phyloP scores from a whole-genome alignment of 441 rosid species.

The Adansonia grandidieri region DNA sequence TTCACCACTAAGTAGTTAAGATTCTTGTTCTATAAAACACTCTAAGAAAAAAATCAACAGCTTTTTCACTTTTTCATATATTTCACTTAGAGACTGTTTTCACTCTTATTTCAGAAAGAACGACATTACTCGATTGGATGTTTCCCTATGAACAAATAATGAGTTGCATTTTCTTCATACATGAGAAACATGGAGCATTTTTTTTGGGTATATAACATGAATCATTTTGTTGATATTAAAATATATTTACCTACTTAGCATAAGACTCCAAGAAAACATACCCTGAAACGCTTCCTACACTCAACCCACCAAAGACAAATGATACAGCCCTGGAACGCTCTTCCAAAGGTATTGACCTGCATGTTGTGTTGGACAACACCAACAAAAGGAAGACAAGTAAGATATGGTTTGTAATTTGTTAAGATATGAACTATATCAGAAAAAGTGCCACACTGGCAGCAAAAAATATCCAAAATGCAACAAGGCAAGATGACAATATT shows the following conservation, averaged over 20 bases:
- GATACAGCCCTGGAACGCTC: conserved; percentile 95
- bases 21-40: conserved; percentile 20
- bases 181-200: conserved; percentile 21
- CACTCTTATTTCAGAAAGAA: neutral
- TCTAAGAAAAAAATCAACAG: conserved; percentile 1
- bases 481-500: neutral
- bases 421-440: conserved; percentile 10
- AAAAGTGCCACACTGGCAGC: conserved; percentile 16
- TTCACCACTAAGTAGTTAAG: too few species aligned
- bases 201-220: neutral
- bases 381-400: conserved; percentile 30
- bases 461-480: conserved; percentile 1
- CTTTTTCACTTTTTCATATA: neutral
- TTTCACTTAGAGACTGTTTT: neutral
- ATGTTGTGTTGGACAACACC: conserved; percentile 28
- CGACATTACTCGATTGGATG: neutral
- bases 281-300: conserved; percentile 94
- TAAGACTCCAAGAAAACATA: conserved; percentile 43
- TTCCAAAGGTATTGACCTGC: conserved; percentile 85
- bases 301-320: conserved; percentile 90
- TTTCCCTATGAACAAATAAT: neutral
- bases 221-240: conserved; percentile 21
- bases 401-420: conserved; percentile 11
- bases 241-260: conserved; percentile 23
- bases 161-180: neutral